Evolutionary conservation across 2,329 filamentous ascomycete species (phyloP).

Genomic region (Aureobasidium vineae): DNA sequence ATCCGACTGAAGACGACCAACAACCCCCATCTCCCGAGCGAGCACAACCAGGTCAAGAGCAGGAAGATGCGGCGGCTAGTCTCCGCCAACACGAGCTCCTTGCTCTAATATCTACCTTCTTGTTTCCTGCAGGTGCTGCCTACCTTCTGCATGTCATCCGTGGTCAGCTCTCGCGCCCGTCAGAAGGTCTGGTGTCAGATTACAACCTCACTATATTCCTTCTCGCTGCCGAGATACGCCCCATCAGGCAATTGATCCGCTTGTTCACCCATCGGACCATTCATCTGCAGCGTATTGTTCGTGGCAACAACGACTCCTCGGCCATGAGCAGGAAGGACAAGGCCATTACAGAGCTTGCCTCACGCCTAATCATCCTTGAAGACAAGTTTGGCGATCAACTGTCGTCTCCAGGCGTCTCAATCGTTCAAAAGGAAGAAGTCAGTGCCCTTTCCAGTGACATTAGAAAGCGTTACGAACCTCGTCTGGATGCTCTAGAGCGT

Average conservation of each 20-base stretch:
- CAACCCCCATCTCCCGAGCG: background rate
- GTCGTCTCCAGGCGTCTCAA: slow-evolving; percentile 1
- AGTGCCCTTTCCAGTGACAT: slow-evolving; percentile 52
- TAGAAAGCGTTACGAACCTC: slow-evolving; percentile 66
- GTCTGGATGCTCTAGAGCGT: slow-evolving; percentile 83
- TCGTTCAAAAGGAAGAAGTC: slow-evolving; percentile 38
- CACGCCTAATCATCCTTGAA: slow-evolving; percentile 37
- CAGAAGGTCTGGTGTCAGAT: slow-evolving; percentile 84
- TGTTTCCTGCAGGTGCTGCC: slow-evolving; percentile 74
- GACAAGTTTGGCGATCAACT: slow-evolving; percentile 30
- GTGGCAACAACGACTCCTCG: slow-evolving; percentile 32
- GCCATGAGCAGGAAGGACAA: slow-evolving; percentile 16
- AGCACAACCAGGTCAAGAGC: slow-evolving; percentile 23
- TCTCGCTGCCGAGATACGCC: slow-evolving; percentile 80
- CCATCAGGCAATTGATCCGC: slow-evolving; percentile 75
- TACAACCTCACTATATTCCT: slow-evolving; percentile 92
- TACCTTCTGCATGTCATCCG: slow-evolving; percentile 81
- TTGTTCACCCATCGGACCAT: slow-evolving; percentile 76
- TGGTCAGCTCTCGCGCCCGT: slow-evolving; percentile 74
- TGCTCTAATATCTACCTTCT: slow-evolving; percentile 74
- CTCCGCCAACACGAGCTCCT: slow-evolving; percentile 72
- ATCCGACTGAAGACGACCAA: slow-evolving; percentile 23
- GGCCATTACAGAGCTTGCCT: slow-evolving; percentile 31
- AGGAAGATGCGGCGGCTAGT: slow-evolving; percentile 53
- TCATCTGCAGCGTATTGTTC: slow-evolving; percentile 73